A percentile compares a stretch with the other conserved stretches of the same genome.
Conservation (phyloP, 169 alveolate genomes). For the Cystoisospora suis region DNA sequence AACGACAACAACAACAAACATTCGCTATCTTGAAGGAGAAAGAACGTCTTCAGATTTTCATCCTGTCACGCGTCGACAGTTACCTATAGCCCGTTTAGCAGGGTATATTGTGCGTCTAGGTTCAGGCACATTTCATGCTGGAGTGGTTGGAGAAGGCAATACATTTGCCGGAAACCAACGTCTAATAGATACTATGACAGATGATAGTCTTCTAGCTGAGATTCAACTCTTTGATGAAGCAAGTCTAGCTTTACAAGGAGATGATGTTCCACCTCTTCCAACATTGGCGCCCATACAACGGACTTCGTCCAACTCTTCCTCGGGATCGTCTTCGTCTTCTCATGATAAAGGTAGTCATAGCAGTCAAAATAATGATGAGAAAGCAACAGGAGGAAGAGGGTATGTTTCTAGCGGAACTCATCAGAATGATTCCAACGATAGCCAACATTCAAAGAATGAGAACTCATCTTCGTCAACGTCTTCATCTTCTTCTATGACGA, state of each 20-base stretch:
- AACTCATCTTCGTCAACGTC: too few species aligned
- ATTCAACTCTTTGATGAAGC: neutral
- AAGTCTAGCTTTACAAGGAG: neutral
- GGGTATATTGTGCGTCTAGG: neutral
- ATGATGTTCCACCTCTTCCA: neutral
- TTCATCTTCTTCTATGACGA: too few species aligned
- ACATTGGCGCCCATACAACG: too few species aligned
- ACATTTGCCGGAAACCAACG: neutral
- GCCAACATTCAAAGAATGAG: too few species aligned
- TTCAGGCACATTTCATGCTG: neutral
- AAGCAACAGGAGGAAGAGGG: too few species aligned
- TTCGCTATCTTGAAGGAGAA: too few species aligned
- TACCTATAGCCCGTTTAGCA: neutral
- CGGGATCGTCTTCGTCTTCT: too few species aligned
- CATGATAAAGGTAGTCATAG: neutral
- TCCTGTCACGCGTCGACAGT: neutral
- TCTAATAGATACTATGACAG: neutral
- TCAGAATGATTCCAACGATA: too few species aligned
- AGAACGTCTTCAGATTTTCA: neutral
- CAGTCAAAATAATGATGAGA: neutral
- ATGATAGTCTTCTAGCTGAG: neutral
- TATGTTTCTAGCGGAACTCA: too few species aligned
- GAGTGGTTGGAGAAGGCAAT: slow-evolving; percentile 7
- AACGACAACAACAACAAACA: too few species aligned
- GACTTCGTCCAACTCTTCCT: too few species aligned